phyloP scores from a whole-genome alignment of 257 asterid genomes.

The Anisodus acutangulus region DNA sequence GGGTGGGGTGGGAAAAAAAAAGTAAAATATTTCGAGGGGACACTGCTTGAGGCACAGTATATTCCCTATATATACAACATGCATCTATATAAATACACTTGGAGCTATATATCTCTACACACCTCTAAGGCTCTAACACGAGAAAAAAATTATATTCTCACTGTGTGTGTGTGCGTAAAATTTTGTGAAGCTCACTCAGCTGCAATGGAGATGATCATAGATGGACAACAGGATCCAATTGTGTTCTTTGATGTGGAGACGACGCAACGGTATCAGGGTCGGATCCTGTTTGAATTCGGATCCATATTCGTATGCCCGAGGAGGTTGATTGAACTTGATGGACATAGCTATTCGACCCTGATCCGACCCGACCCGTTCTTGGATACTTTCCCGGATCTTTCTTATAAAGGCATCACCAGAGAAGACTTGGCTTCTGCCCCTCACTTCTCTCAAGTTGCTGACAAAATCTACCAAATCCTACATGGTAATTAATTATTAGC shows the following conservation, averaged over 20 bases:
- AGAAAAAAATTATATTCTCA: neutral
- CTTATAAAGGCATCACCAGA: slow-evolving; percentile 4
- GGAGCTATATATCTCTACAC: neutral
- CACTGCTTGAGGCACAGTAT: too few relatives aligned
- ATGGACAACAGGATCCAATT: neutral
- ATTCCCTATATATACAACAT: neutral
- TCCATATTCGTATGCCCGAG: slow-evolving; percentile 27
- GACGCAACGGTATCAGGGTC: too few relatives aligned
- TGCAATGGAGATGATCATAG: neutral
- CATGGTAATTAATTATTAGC: neutral
- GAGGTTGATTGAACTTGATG: neutral
- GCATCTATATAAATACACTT: neutral
- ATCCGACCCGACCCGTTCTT: too few relatives aligned
- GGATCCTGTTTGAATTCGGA: slow-evolving; percentile 18
- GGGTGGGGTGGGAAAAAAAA: too few relatives aligned
- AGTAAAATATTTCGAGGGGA: too few relatives aligned
- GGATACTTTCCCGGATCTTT: too few relatives aligned
- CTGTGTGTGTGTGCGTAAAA: neutral
- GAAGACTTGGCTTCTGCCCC: neutral
- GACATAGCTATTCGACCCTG: neutral
- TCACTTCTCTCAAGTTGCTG: slow-evolving; percentile 3
- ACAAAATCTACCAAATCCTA: neutral
- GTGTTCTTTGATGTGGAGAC: slow-evolving; percentile 29
- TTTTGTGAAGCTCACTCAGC: neutral
- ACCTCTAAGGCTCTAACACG: neutral